These are phyloP conservation scores for Bacterosira constricta DNA, from an alignment of 108 stramenopile genomes.

Conservation along the genomic window DNA sequence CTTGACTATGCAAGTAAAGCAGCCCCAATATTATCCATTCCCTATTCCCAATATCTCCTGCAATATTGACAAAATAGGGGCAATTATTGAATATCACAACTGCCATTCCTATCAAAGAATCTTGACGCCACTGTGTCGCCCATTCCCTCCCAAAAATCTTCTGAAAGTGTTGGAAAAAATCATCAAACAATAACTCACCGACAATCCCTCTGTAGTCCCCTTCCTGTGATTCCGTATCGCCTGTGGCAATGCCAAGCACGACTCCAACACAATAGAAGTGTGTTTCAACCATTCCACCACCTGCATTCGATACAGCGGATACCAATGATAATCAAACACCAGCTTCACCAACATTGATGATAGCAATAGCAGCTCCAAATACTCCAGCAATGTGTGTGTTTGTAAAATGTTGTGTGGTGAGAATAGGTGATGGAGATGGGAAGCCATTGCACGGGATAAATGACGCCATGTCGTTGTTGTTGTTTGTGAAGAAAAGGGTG, in stretches of 20 bases:
- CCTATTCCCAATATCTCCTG: no score
- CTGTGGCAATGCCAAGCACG: slow-evolving; percentile 48
- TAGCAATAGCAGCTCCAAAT: slow-evolving; percentile 34
- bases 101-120: no score
- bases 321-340: slow-evolving; percentile 48
- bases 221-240: slow-evolving; percentile 36
- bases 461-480: background rate
- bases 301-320: slow-evolving; percentile 39
- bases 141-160: no score
- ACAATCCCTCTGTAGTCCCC: slow-evolving; percentile 41
- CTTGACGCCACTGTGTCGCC: no score
- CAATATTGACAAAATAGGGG: no score
- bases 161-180: no score
- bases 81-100: no score
- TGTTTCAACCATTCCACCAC: slow-evolving; percentile 32
- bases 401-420: slow-evolving; percentile 38
- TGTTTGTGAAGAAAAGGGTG: slow-evolving; percentile 3
- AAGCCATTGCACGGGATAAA: background rate
- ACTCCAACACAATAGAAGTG: slow-evolving; percentile 38
- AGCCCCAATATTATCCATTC: no score
- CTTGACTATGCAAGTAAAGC: no score
- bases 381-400: slow-evolving; percentile 41
- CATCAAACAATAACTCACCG: slow-evolving; percentile 3
- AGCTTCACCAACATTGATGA: slow-evolving; percentile 36
- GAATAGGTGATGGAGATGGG: slow-evolving; percentile 32